phyloP scores from a whole-genome alignment of 2,329 filamentous ascomycete genomes.

The Diplodia intermedia region DNA sequence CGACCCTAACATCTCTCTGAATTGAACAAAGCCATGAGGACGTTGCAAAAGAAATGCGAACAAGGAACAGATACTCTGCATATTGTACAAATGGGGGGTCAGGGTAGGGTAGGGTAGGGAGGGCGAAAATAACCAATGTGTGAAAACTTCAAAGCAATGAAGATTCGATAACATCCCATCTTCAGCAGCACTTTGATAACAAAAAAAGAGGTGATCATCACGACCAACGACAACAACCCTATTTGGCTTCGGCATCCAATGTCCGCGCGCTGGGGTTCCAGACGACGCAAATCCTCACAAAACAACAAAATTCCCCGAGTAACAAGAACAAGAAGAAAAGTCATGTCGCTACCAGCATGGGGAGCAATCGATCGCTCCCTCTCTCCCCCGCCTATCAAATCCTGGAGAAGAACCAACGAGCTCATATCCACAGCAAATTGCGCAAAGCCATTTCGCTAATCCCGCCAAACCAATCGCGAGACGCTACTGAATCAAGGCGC shows the following conservation, averaged over 20 bases:
- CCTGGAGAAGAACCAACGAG: neutral
- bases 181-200: neutral
- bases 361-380: neutral
- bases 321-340: conserved; percentile 1
- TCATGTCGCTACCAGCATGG: neutral
- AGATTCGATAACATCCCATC: neutral
- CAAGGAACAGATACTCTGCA: neutral
- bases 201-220: neutral
- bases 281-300: neutral
- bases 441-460: conserved; percentile 14
- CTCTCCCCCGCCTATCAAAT: conserved; percentile 3
- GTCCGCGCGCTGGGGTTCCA: neutral
- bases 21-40: neutral
- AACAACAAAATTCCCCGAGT: too few species aligned
- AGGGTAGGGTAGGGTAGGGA: too few species aligned
- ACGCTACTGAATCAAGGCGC: conserved; percentile 11
- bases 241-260: conserved; percentile 9
- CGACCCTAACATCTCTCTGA: neutral
- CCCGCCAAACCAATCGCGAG: neutral
- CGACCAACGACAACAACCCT: neutral
- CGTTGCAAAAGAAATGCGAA: neutral
- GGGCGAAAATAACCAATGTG: neutral
- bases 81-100: neutral
- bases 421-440: conserved; percentile 7
- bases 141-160: neutral